Evolutionary conservation across 1,284 basidiomycete genomes (phyloP), one percentile per base, ranked within the genome.

Genomic region (Austroboletus novae-zelandiae): DNA sequence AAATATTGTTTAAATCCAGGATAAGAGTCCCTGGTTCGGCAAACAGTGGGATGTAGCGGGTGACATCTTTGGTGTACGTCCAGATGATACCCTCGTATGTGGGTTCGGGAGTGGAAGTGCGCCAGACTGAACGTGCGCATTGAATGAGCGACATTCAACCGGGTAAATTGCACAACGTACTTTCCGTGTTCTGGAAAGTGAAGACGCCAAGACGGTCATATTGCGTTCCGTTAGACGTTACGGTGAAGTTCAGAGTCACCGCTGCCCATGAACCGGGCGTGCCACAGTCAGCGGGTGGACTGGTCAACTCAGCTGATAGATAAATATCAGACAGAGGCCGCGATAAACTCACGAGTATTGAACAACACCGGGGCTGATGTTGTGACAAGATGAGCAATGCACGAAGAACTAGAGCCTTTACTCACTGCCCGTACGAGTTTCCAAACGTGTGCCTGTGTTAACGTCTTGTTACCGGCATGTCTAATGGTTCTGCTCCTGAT

Each of bases 91-190:
- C 88, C 45, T 80, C 75, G 13, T 60, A 53, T 0, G 82, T 85
- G 1, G 88, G 88, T 61, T 91, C 88, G 0, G 88, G 84, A 14
- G 88, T 91, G 0, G 86, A 89, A 18, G 85, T 89, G 34, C 88
- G 75, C 88, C 88, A 89, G 45, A 91, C 85, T 74, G 43, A 37
- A 35, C 40, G 34, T n/a, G 18, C 18, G 15, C n/a, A 13, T 17
- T 32, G n/a, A 51, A 39, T 47, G 17, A 48, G 53, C 29, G 20
- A 42, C 11, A 44, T 18, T n/a, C 6, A 15, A 43, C 15, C 1
- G 18, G 11, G 18, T 15, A 27, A 6, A 27, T 29, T 14, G 20
- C 25, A 34, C 20, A 39, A 67, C 80, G 55, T 57, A 85, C 86
- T 87, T 65, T 89, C 87, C 8, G 85, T 83, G 57, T 87, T 82